phyloP scores from a whole-genome alignment of 352 stramenopile genomes.

The Pythium utonaiense region DNA sequence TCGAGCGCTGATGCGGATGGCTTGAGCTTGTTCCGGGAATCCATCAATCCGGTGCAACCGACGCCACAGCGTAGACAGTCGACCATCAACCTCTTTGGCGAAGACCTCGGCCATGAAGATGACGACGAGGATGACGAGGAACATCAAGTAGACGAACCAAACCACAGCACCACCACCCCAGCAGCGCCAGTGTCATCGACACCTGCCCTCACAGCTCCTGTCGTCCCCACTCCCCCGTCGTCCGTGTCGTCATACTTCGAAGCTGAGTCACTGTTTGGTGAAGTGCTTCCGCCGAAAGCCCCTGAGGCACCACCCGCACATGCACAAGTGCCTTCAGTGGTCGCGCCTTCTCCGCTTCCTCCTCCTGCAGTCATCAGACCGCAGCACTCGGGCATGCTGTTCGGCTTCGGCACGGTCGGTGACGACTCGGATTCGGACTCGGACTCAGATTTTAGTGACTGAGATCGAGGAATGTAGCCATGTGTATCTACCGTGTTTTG shows the following conservation, averaged over 20 bases:
- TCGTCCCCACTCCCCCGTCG: constrained; percentile 14
- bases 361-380: constrained; percentile 1
- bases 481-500: neutral
- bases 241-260: constrained; percentile 15
- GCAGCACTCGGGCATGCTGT: constrained; percentile 38
- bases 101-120: constrained; percentile 20
- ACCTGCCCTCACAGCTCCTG: neutral
- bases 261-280: constrained; percentile 52
- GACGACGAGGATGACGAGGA: constrained; percentile 14
- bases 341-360: neutral
- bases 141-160: neutral
- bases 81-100: constrained; percentile 22
- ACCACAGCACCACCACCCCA: neutral
- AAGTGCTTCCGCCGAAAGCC: constrained; percentile 16
- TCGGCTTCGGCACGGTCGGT: constrained; percentile 49
- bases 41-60: neutral
- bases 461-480: constrained; percentile 23
- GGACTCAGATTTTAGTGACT: constrained; percentile 52
- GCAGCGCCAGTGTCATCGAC: neutral
- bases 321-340: neutral
- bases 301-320: neutral
- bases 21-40: neutral
- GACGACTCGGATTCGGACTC: constrained; percentile 48
- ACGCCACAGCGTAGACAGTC: constrained; percentile 5
- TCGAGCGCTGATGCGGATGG: neutral